A percentile compares a stretch with the other conserved stretches of the same genome.
These are phyloP conservation scores for Cladophialophora exuberans DNA, from an alignment of 2,329 filamentous ascomycete genomes.

Conservation along the genomic window DNA sequence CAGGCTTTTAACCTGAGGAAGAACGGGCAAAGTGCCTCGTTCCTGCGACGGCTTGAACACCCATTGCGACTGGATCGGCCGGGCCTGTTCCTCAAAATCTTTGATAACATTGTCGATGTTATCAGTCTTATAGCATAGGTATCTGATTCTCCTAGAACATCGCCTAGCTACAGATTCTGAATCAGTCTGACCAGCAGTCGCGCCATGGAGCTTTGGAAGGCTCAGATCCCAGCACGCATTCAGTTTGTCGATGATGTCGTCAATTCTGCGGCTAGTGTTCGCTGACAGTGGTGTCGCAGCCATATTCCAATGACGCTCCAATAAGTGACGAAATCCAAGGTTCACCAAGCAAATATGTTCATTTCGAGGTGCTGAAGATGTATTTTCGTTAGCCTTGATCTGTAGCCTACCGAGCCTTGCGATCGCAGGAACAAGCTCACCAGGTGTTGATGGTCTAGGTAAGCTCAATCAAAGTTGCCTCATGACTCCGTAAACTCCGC, in stretches of 20 bases:
- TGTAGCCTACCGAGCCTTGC: too few relatives aligned
- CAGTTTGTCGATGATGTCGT: constrained; percentile 37
- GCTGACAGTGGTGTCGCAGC: constrained; percentile 22
- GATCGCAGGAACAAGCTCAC: too few relatives aligned
- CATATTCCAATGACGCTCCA: too few relatives aligned
- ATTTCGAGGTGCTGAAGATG: too few relatives aligned
- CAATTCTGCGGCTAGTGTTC: constrained; percentile 22
- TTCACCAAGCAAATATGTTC: too few relatives aligned
- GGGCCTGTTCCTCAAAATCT: constrained; percentile 40
- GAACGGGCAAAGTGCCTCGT: constrained; percentile 33
- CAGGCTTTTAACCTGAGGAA: constrained; percentile 28
- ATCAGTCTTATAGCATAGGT: constrained; percentile 37
- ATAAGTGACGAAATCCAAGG: too few relatives aligned
- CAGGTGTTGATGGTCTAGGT: too few relatives aligned
- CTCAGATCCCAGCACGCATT: constrained; percentile 42
- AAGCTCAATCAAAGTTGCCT: too few relatives aligned
- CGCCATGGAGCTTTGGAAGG: constrained; percentile 35
- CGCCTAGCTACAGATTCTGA: constrained; percentile 28
- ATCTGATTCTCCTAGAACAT: constrained; percentile 37
- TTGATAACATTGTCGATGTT: constrained; percentile 35
- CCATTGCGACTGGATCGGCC: constrained; percentile 29
- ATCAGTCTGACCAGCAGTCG: constrained; percentile 23
- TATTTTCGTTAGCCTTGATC: too few relatives aligned
- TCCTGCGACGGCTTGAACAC: constrained; percentile 36
- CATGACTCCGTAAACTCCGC: neutral